phyloP scores from a whole-genome alignment of 768 basidiomycete genomes.

The Naganishia randhawae region DNA sequence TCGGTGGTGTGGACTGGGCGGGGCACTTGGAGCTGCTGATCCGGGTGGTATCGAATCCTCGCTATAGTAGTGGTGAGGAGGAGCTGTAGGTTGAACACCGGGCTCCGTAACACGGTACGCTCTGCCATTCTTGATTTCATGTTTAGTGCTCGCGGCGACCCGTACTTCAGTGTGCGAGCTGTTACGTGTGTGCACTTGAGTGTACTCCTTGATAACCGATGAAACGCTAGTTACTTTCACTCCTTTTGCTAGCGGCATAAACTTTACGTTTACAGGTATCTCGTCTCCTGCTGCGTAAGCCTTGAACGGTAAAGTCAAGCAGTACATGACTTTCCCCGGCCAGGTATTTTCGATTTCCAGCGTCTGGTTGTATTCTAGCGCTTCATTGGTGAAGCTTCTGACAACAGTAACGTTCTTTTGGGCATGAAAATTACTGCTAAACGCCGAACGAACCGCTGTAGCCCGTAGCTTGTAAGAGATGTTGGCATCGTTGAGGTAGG shows the following conservation, averaged over 20 bases:
- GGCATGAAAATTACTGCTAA: constrained; percentile 66
- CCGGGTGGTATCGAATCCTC: constrained; percentile 9
- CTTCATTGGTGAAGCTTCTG: constrained; percentile 71
- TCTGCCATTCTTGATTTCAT: constrained; percentile 64
- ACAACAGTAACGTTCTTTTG: constrained; percentile 63
- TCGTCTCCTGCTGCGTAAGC: constrained; percentile 89
- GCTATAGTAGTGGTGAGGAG: constrained; percentile 25
- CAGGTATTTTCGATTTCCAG: constrained; percentile 88
- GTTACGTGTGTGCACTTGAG: constrained; percentile 62
- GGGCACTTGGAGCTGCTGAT: constrained; percentile 26
- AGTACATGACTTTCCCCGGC: constrained; percentile 96
- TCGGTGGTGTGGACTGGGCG: constrained; percentile 26
- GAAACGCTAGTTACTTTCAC: constrained; percentile 65
- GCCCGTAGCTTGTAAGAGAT: constrained; percentile 88
- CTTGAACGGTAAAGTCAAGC: constrained; percentile 82
- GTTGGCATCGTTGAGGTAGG: constrained; percentile 57
- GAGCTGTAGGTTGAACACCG: constrained; percentile 24
- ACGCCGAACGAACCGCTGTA: constrained; percentile 70
- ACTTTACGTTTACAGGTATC: constrained; percentile 75
- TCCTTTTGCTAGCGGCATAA: constrained; percentile 81
- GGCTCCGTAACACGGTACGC: constrained; percentile 33
- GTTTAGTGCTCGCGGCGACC: constrained; percentile 61
- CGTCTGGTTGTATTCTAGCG: constrained; percentile 92
- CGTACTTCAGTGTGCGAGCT: constrained; percentile 62
- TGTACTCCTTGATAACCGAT: constrained; percentile 68